Percentiles rank a stretch among this genome's conserved stretches.
phyloP scores from a whole-genome alignment of 306 rosid species.

The Rosa multiflora region DNA sequence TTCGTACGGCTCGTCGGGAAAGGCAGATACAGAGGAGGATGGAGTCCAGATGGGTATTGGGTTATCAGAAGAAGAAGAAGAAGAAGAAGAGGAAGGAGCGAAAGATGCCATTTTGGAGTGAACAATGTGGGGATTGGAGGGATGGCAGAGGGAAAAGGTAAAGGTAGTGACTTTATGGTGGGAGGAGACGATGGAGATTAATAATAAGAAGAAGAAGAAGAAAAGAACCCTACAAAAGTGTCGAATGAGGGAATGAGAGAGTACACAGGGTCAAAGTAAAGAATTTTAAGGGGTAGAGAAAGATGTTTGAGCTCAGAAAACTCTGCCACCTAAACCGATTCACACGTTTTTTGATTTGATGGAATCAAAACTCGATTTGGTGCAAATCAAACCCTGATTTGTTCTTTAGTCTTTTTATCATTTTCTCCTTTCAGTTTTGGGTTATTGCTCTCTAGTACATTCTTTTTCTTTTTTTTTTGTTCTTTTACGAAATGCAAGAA shows the following conservation, averaged over 20 bases:
- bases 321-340: constrained; percentile 52
- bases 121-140: neutral
- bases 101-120: constrained; percentile 43
- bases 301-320: constrained; percentile 30
- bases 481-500: neutral
- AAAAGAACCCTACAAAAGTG: constrained; percentile 48
- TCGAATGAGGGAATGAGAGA: constrained; percentile 9
- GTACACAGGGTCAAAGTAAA: constrained; percentile 42
- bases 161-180: constrained; percentile 12
- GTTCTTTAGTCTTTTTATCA: neutral
- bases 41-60: constrained; percentile 20
- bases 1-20: constrained; percentile 51
- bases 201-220: constrained; percentile 23
- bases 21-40: constrained; percentile 32
- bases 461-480: neutral
- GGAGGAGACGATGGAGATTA: neutral
- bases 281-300: constrained; percentile 20
- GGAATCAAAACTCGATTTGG: constrained; percentile 38
- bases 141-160: constrained; percentile 10
- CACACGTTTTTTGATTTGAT: constrained; percentile 52
- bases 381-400: neutral
- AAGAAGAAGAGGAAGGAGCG: constrained; percentile 25
- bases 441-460: neutral
- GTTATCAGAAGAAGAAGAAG: constrained; percentile 37
- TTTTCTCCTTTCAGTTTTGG: neutral